These are phyloP conservation scores for Globisporangium carolinianum DNA, from an alignment of 352 stramenopile species.

Conservation along the genomic window DNA sequence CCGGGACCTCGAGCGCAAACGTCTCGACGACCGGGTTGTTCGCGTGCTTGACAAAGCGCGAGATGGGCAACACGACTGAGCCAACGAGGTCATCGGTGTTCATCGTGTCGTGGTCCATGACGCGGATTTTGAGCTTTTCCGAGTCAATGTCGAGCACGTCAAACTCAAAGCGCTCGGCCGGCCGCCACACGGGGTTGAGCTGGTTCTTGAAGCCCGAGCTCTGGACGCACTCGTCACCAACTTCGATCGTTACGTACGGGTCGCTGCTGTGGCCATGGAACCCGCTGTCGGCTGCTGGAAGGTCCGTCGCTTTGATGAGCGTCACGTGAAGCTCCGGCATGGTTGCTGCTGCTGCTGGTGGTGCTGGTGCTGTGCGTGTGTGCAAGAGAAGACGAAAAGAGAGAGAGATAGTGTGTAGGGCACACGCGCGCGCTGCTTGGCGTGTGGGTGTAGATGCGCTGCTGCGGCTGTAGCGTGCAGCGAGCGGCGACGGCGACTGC, in stretches of 20 bases:
- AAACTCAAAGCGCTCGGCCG: slow-evolving; percentile 69
- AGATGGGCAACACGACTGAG: slow-evolving; percentile 37
- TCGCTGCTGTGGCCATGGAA: slow-evolving; percentile 51
- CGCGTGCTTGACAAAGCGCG: slow-evolving; percentile 35
- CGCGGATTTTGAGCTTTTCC: slow-evolving; percentile 40
- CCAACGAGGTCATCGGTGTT: slow-evolving; percentile 62
- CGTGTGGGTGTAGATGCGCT: neutral
- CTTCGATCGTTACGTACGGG: slow-evolving; percentile 59
- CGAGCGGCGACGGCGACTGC: neutral
- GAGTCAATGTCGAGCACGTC: slow-evolving; percentile 34
- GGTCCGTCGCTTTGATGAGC: slow-evolving; percentile 53
- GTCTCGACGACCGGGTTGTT: slow-evolving; percentile 47
- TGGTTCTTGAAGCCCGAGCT: slow-evolving; percentile 38
- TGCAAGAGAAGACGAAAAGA: neutral
- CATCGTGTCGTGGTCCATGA: slow-evolving; percentile 65
- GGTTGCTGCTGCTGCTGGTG: neutral
- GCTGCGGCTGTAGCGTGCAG: neutral
- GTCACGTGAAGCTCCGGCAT: slow-evolving; percentile 70
- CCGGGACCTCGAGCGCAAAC: slow-evolving; percentile 39
- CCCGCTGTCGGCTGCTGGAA: slow-evolving; percentile 55
- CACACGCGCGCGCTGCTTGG: too few relatives aligned
- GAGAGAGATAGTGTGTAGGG: too few relatives aligned
- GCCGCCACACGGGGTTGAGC: slow-evolving; percentile 69
- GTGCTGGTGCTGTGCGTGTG: neutral
- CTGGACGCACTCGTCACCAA: slow-evolving; percentile 41